Evolutionary conservation across 495 filamentous ascomycete genomes (phyloP), one percentile per base, ranked within the genome.

Genomic region (Annulohypoxylon nitens): DNA sequence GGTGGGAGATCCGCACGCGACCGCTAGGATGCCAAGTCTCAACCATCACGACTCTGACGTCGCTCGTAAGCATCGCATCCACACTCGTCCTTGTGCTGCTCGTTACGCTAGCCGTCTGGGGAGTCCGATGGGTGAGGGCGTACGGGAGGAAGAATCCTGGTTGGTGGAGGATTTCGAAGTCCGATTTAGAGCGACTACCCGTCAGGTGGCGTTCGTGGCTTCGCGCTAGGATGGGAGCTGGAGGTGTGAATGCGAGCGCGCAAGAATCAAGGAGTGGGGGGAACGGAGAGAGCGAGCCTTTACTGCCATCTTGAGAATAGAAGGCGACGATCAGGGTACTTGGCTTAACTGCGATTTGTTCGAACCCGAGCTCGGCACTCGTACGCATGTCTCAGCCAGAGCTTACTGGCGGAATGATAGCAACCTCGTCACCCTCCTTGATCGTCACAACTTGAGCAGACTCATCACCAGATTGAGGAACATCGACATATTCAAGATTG

Each of bases 381-480:
- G 20, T 18, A 12, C 26, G 34, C 43, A 47, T 20, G 36, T 26
- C 47, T 83, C 78, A 86, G 37, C 93, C 93, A 41, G 92, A 93
- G 85, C 96, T 98, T 58, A 98, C 96, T n/a, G 96, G 96, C 34
- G 96, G 96, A 69, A 99, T 98, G 51, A 99, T 91, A 10, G 92
- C 97, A 51, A 98, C 93, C 81, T 99, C 96, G 74, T 96, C 93
- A 16, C 94, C 95, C 20, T 85, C 88, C 64, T 90, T 76, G 67
- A 99, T 93, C 50, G 98, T 93, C 48, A 90, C 78, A 5, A 80
- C 75, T 37, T 79, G 76, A 14, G 69, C 51, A 30, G 64, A 51
- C 14, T 76, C 80, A 11, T 78, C 79, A 33, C 80, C 82, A 26
- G 81, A 80, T 4, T 81, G 81, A 3, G 81, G 76, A 26, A 95